Base-by-base conservation (phyloP, 2,329 filamentous ascomycete species). In the Leptographium lundbergii region DNA sequence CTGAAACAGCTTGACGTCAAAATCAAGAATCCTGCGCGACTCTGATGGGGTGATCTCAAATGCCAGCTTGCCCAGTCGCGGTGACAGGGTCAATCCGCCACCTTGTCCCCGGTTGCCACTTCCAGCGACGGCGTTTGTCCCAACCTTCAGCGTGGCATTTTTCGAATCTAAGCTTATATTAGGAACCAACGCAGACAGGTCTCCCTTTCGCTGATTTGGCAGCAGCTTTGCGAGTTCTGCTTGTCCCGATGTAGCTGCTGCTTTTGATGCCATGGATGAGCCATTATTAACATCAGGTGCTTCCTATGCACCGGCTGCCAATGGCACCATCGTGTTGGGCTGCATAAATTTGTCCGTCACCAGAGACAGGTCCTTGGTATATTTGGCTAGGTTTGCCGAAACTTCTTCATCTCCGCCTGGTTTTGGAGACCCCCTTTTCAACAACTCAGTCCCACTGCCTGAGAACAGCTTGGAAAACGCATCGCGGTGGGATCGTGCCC, bases 1-100 rank as follows among this genome's bases (percentile, higher is more conserved):
- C 39, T 64, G 63, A 36, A 64, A 64, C 1, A 64, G 58, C 14
- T 52, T 57, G n/a, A 58, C 60, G 14, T 63, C 57, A 9, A 64
- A 56, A 42, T 63, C 61, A 3, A 63, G 60, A 19, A 61, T 56
- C 2, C 50, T 61, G 47, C 59, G 57, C 7, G 63, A 64, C 36
- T 61, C 61, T 0, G 63, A 63, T 3, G 53, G 58, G 3, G 58
- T 14, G 17, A 64, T 59, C 25, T 64, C 63, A 51, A 64, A 64
- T 1, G 61, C 54, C 27, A 64, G 36, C 27, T 62, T 61, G 1
- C 63, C 63, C 2, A 64, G 48, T 1, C 57, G 58, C 2, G 63
- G 63, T 4, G 60, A 60, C 10, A 36, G 10, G 11, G 34, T 24
- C 52, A n/a, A 13, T 4, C 11, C 24, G 22, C 6, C 39, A 6